Evolutionary conservation across 2,329 filamentous ascomycete genomes (phyloP), one percentile per base, ranked within the genome.

Genomic region (Diaporthe amygdali): DNA sequence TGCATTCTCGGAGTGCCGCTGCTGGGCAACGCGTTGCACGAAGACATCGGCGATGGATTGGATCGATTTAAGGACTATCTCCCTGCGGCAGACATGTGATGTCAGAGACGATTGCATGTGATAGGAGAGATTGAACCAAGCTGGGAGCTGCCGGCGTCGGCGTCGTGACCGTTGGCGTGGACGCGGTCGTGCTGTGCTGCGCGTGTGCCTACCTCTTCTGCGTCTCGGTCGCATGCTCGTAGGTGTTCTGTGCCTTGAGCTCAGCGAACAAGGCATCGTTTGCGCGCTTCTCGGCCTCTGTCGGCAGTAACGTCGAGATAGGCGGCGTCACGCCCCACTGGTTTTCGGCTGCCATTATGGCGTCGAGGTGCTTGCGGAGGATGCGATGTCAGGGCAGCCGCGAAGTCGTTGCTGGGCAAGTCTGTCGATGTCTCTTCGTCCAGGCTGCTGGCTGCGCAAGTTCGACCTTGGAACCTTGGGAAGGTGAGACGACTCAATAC

Each of bases 191-290:
- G 27, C 30, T 10, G 14, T 25, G 70, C 71, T 37, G 5, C 34
- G 59, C 44, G 12, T 64, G 59, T 64, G 44, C 81, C 73, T 83
- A 94, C 94, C 95, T 92, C 81, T 93, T 94, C 74, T 94, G 89
- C 3, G 94, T 97, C 79, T 97, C 96, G 52, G 93, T 88, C 17
- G 91, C 88, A 66, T 90, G 90, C 82, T 98, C 96, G 77, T 97
- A 99, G 66, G 96, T 97, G 82, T 97, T 96, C 82, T 98, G 94
- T 49, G 87, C 87, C 80, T 94, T 94, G 73, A 99, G 85, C 82
- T 98, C 95, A 69, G 93, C 90, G 70, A 97, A 89, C 54, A 99
- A 88, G 69, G 91, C 87, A 75, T 94, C 91, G 76, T 94, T 97
- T 64, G 93, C 89, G 74, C 92, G 88, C 70, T 92, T 89, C 81